Evolutionary conservation across 2,329 filamentous ascomycete species (phyloP).

Genomic region (Clarireedia sp.): DNA sequence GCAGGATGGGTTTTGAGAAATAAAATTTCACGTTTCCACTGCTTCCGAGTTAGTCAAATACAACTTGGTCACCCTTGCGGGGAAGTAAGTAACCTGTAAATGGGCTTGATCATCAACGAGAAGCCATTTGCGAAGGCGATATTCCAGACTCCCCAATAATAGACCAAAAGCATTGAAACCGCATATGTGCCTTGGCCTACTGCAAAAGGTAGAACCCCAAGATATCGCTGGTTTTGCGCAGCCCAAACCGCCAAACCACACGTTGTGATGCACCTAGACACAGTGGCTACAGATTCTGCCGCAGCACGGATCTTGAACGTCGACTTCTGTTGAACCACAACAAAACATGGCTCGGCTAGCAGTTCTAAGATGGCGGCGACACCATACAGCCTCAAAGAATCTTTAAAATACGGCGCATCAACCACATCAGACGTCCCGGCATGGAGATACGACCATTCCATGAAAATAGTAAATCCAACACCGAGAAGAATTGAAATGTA

Average conservation of each 20-base stretch:
- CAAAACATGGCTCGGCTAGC: conserved; percentile 79
- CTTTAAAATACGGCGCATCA: conserved; percentile 53
- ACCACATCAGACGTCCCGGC: conserved; percentile 40
- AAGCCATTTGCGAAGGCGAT: conserved; percentile 54
- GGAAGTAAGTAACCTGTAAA: conserved; percentile 26
- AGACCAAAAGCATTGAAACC: conserved; percentile 58
- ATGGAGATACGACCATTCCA: conserved; percentile 61
- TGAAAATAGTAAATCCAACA: conserved; percentile 49
- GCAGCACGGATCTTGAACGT: conserved; percentile 71
- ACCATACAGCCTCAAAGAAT: conserved; percentile 47
- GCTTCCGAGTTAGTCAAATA: conserved; percentile 6
- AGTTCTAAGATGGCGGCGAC: conserved; percentile 63
- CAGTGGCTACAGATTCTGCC: conserved; percentile 76
- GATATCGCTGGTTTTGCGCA: conserved; percentile 42
- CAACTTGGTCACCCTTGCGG: background rate
- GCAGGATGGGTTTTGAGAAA: conserved; percentile 64
- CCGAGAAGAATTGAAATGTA: conserved; percentile 71
- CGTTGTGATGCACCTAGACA: conserved; percentile 67
- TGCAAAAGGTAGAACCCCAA: conserved; percentile 79
- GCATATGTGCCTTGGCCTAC: conserved; percentile 78
- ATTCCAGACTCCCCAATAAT: conserved; percentile 51
- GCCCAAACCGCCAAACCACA: conserved; percentile 64
- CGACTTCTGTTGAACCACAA: conserved; percentile 74
- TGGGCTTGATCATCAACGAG: conserved; percentile 51
- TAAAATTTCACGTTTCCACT: conserved; percentile 23